Conservation (phyloP, 306 rosid genomes). For the Lupinus albus region DNA sequence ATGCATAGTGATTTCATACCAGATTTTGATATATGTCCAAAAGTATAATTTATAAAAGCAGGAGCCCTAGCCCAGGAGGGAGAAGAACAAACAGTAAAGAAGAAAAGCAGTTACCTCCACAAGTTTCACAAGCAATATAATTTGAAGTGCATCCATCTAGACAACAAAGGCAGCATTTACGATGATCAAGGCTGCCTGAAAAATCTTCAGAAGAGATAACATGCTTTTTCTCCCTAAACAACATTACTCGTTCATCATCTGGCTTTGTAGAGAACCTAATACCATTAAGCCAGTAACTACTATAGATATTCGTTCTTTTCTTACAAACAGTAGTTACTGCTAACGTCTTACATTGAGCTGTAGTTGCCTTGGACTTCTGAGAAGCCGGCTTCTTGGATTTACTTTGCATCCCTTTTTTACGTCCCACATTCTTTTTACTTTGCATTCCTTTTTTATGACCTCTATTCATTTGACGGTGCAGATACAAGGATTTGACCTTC, state of each 20-base stretch:
- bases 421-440: conserved; percentile 48
- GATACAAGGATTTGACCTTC: conserved; percentile 64
- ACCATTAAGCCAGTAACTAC: conserved; percentile 91
- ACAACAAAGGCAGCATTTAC: conserved; percentile 76
- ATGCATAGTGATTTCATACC: conserved; percentile 34
- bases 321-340: conserved; percentile 39
- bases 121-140: conserved; percentile 77
- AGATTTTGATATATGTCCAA: conserved; percentile 28
- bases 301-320: conserved; percentile 55
- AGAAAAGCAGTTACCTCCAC: conserved; percentile 65
- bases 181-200: conserved; percentile 49
- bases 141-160: conserved; percentile 54
- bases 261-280: conserved; percentile 73
- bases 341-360: conserved; percentile 46
- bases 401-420: conserved; percentile 64
- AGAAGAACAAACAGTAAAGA: too few species aligned
- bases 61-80: conserved; percentile 10
- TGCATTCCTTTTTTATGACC: conserved; percentile 60
- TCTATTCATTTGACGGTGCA: conserved; percentile 60
- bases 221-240: conserved; percentile 65
- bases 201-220: conserved; percentile 48
- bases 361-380: conserved; percentile 54
- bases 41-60: conserved; percentile 2
- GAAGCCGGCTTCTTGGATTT: conserved; percentile 56
- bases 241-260: conserved; percentile 68